Conservation (phyloP, 106 monocot species). For the Dactylorhiza incarnata region DNA sequence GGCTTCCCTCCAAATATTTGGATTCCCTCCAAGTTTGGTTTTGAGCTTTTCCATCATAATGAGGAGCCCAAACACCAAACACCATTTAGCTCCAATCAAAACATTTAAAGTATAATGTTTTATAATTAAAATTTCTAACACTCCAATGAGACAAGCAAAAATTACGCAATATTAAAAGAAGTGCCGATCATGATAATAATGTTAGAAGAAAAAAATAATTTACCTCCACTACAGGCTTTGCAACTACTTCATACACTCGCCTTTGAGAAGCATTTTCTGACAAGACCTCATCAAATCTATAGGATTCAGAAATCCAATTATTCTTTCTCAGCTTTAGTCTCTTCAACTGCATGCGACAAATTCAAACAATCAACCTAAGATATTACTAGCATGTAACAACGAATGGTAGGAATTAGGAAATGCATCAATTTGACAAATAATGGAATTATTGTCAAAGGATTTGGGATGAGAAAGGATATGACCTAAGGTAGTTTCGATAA, state of each 20-base stretch:
- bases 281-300: slow-evolving; percentile 76
- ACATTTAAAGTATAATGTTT: too few species aligned
- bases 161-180: too few species aligned
- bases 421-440: neutral
- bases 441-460: neutral
- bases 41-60: too few species aligned
- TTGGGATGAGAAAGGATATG: too few species aligned
- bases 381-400: neutral
- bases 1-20: too few species aligned
- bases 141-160: too few species aligned
- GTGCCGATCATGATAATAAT: neutral
- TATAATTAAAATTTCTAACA: too few species aligned
- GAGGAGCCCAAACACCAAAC: too few species aligned
- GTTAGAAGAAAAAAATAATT: slow-evolving; percentile 1
- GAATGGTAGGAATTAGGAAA: too few species aligned
- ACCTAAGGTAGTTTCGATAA: too few species aligned
- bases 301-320: slow-evolving; percentile 76
- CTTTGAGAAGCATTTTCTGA: slow-evolving; percentile 70
- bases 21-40: too few species aligned
- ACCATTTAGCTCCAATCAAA: too few species aligned
- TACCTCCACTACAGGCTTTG: slow-evolving; percentile 83
- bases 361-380: slow-evolving; percentile 1
- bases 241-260: slow-evolving; percentile 72
- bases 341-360: slow-evolving; percentile 45
- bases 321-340: slow-evolving; percentile 67